Evolutionary conservation across 2,329 filamentous ascomycete species (phyloP).

Genomic region (Graphilbum fragrans): DNA sequence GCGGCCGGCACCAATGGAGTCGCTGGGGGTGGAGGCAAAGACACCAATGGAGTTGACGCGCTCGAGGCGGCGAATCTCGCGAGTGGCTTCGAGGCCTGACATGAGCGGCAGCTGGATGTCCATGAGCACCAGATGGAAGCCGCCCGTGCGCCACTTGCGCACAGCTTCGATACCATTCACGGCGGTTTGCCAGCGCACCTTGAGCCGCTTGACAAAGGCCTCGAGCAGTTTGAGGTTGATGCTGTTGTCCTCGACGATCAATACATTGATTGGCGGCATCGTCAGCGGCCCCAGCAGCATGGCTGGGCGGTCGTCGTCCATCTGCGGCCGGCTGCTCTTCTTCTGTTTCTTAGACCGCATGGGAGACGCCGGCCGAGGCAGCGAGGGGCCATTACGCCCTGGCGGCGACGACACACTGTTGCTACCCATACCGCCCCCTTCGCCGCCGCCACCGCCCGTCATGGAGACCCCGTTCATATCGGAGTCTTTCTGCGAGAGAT

Average conservation of each 20-base stretch:
- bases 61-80: constrained; percentile 84
- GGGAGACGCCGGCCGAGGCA: constrained; percentile 31
- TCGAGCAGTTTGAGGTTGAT: constrained; percentile 92
- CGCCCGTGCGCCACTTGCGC: constrained; percentile 81
- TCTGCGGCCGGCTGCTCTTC: constrained; percentile 20
- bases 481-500: background rate
- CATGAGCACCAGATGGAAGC: constrained; percentile 95
- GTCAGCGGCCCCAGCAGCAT: constrained; percentile 59
- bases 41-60: constrained; percentile 86
- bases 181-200: constrained; percentile 94
- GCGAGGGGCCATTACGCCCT: constrained; percentile 27
- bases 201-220: constrained; percentile 89
- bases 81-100: constrained; percentile 88
- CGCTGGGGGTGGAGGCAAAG: constrained; percentile 56
- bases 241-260: constrained; percentile 97
- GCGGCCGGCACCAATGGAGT: constrained; percentile 31
- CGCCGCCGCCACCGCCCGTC: background rate
- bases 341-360: constrained; percentile 38
- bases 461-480: background rate
- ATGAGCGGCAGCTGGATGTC: constrained; percentile 96
- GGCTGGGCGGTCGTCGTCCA: constrained; percentile 22
- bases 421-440: background rate
- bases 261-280: constrained; percentile 90
- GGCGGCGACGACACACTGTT: background rate
- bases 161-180: constrained; percentile 92